phyloP scores from a whole-genome alignment of 192 early-diverging fungal genomes.

The Jimgerdemannia flammicorona region DNA sequence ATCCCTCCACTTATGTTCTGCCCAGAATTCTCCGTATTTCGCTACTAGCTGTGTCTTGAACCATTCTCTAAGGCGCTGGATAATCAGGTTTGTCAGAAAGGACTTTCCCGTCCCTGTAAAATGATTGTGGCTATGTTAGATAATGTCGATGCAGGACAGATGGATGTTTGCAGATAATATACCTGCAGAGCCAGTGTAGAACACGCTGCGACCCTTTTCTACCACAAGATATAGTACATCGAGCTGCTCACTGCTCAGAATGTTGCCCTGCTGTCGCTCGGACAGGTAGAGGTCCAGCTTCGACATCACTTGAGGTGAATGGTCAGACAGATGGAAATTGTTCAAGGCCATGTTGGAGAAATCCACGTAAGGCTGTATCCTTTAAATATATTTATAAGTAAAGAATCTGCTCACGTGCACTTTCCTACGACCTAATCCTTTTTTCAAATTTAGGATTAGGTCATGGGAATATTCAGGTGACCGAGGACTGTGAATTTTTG shows the following conservation, averaged over 20 bases:
- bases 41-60: not conserved
- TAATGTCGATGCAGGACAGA: not conserved
- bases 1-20: not conserved
- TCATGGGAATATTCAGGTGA: too few relatives aligned
- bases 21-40: too few relatives aligned
- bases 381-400: too few relatives aligned
- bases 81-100: slow-evolving; percentile 42
- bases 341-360: too few relatives aligned
- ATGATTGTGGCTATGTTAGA: not conserved
- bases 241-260: slow-evolving; percentile 25
- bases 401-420: too few relatives aligned
- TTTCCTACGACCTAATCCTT: too few relatives aligned
- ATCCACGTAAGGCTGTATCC: too few relatives aligned
- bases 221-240: slow-evolving; percentile 46
- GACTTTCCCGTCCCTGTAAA: slow-evolving; percentile 46
- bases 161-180: not conserved
- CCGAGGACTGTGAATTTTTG: too few relatives aligned
- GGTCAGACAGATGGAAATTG: too few relatives aligned
- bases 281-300: not conserved
- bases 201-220: slow-evolving; percentile 37
- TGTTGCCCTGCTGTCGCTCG: not conserved
- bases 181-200: slow-evolving; percentile 58
- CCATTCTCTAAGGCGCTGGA: slow-evolving; percentile 21
- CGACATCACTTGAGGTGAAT: too few relatives aligned
- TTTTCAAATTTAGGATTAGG: too few relatives aligned